Evolutionary conservation across 2,329 filamentous ascomycete species (phyloP).

Genomic region (Aspergillus sp.): DNA sequence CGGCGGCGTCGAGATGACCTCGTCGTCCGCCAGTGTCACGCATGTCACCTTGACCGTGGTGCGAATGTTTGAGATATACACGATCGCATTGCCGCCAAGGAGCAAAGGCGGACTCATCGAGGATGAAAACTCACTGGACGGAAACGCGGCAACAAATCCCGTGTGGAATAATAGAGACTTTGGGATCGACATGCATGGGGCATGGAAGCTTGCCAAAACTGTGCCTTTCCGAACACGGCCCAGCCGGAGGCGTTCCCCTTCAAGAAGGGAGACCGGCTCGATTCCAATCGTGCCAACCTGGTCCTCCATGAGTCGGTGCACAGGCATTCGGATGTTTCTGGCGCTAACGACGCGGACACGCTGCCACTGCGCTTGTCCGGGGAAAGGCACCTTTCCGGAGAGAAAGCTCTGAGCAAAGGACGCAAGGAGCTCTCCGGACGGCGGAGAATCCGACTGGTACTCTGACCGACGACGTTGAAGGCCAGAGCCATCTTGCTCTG

Average conservation of each 20-base stretch:
- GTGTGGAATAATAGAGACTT: constrained; percentile 42
- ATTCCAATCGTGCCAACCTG: constrained; percentile 88
- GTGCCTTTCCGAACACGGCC: constrained; percentile 63
- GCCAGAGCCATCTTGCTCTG: constrained; percentile 40
- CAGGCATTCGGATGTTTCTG: constrained; percentile 75
- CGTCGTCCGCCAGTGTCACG: constrained; percentile 34
- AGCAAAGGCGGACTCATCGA: constrained; percentile 46
- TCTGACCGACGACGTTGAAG: constrained; percentile 9
- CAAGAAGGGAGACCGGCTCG: constrained; percentile 29
- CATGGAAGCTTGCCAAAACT: constrained; percentile 59
- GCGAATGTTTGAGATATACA: constrained; percentile 80
- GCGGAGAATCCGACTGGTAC: constrained; percentile 13
- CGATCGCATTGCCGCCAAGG: constrained; percentile 48
- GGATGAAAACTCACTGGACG: constrained; percentile 45
- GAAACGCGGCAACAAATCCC: constrained; percentile 63
- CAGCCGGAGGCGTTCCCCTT: constrained; percentile 18
- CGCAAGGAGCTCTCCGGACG: constrained; percentile 25
- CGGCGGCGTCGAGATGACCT: constrained; percentile 15
- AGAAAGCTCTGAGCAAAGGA: constrained; percentile 20
- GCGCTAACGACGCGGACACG: constrained; percentile 73
- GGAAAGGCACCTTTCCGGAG: constrained; percentile 40
- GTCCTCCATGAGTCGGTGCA: constrained; percentile 62
- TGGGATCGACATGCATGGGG: constrained; percentile 37
- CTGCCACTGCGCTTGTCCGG: constrained; percentile 63
- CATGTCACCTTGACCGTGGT: constrained; percentile 66